Evolutionary conservation across 2,329 filamentous ascomycete species (phyloP).

Genomic region (Myriangium duriaei): DNA sequence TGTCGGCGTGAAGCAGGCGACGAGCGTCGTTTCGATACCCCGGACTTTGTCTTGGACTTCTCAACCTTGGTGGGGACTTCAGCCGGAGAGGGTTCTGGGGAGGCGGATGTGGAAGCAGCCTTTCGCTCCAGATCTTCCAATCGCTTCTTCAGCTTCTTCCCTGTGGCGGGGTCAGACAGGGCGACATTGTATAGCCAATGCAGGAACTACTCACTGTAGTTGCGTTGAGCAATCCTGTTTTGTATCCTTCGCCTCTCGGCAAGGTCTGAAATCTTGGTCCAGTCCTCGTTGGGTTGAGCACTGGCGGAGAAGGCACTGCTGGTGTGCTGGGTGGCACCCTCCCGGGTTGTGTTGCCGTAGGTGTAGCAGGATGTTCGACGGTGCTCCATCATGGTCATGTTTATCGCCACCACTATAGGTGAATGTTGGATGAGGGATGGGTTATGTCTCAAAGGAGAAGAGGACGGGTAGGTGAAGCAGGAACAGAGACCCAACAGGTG

Average conservation of each 20-base stretch:
- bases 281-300: slow-evolving; percentile 92
- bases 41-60: slow-evolving; percentile 2
- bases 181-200: neutral
- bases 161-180: slow-evolving; percentile 32
- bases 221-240: slow-evolving; percentile 93
- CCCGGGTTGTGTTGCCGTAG: slow-evolving; percentile 5
- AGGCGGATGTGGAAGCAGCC: slow-evolving; percentile 51
- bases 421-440: too few relatives aligned
- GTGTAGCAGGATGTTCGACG: slow-evolving; percentile 7
- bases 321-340: slow-evolving; percentile 31
- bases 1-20: slow-evolving; percentile 1
- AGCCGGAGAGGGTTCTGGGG: slow-evolving; percentile 46
- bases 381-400: slow-evolving; percentile 6
- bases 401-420: too few relatives aligned
- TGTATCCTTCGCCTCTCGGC: slow-evolving; percentile 89
- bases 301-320: slow-evolving; percentile 92
- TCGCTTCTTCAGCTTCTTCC: slow-evolving; percentile 87
- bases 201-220: slow-evolving; percentile 59
- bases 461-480: neutral
- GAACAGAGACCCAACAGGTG: neutral
- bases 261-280: slow-evolving; percentile 97
- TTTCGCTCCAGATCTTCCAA: slow-evolving; percentile 74
- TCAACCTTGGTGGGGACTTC: slow-evolving; percentile 9
- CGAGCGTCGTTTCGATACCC: slow-evolving; percentile 4
- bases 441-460: too few relatives aligned